Percentiles rank a stretch among this genome's conserved stretches.
phyloP scores from a whole-genome alignment of 2,329 filamentous ascomycete genomes.

The Proliferodiscus dingleyae region DNA sequence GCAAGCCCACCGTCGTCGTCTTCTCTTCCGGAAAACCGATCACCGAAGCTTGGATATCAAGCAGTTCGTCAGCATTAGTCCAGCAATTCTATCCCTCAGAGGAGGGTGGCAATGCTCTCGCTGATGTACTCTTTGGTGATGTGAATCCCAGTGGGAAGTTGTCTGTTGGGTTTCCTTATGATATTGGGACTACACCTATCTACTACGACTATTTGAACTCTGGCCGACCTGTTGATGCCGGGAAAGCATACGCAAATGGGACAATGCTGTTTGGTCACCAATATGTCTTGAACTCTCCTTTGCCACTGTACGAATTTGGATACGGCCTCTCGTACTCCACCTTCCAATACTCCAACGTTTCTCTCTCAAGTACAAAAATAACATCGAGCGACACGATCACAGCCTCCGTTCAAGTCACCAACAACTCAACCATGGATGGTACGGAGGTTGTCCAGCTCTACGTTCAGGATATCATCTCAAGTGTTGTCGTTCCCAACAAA shows the following conservation, averaged over 20 bases:
- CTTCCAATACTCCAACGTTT: slow-evolving; percentile 49
- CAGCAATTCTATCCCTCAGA: slow-evolving; percentile 76
- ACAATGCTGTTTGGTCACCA: slow-evolving; percentile 81
- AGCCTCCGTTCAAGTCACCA: slow-evolving; percentile 51
- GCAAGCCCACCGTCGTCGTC: slow-evolving; percentile 72
- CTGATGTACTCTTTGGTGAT: slow-evolving; percentile 73
- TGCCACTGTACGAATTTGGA: slow-evolving; percentile 80
- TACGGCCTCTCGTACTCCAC: slow-evolving; percentile 69
- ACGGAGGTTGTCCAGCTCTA: slow-evolving; percentile 54
- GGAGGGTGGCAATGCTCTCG: slow-evolving; percentile 76
- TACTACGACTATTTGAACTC: slow-evolving; percentile 72
- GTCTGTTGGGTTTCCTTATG: slow-evolving; percentile 65
- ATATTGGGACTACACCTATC: slow-evolving; percentile 61
- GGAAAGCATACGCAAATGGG: slow-evolving; percentile 68
- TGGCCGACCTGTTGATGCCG: slow-evolving; percentile 68
- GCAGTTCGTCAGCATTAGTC: slow-evolving; percentile 58
- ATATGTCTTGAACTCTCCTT: slow-evolving; percentile 73
- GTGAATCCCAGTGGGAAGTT: slow-evolving; percentile 65
- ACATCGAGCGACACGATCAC: slow-evolving; percentile 44
- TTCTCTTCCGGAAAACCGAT: slow-evolving; percentile 78
- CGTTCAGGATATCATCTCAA: slow-evolving; percentile 42
- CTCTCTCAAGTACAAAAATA: slow-evolving; percentile 35
- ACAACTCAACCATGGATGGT: slow-evolving; percentile 50
- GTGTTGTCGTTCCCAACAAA: slow-evolving; percentile 61
- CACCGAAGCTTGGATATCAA: slow-evolving; percentile 67